A percentile compares a stretch with the other conserved stretches of the same genome.
phyloP scores from a whole-genome alignment of 2,329 filamentous ascomycete genomes.

The Lecanoromycetidae sp. region DNA sequence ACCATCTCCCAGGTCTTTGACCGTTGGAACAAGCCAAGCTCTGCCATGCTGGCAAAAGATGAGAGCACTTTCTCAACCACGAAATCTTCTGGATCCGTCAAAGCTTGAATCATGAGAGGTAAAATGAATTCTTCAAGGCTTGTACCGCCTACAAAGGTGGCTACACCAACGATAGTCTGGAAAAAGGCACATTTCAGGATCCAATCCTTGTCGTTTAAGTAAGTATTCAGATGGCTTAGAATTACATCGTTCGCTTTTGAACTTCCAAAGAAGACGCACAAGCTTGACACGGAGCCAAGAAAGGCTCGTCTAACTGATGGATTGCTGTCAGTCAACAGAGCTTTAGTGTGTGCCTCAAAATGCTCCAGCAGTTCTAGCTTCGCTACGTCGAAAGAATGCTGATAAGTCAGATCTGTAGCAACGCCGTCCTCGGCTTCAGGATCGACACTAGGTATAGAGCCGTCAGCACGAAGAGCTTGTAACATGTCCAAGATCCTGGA shows the following conservation, averaged over 20 bases:
- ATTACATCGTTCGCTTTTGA: slow-evolving; percentile 93
- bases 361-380: slow-evolving; percentile 67
- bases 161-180: slow-evolving; percentile 85
- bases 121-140: slow-evolving; percentile 91
- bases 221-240: slow-evolving; percentile 89
- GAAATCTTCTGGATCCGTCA: slow-evolving; percentile 86
- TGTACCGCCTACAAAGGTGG: slow-evolving; percentile 75
- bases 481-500: slow-evolving; percentile 81
- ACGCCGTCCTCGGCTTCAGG: slow-evolving; percentile 67
- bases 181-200: slow-evolving; percentile 94
- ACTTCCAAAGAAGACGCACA: slow-evolving; percentile 91
- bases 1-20: slow-evolving; percentile 78
- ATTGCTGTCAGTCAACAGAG: slow-evolving; percentile 75
- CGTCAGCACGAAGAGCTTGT: slow-evolving; percentile 72
- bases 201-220: slow-evolving; percentile 94
- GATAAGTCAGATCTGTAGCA: slow-evolving; percentile 56
- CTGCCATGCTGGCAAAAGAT: slow-evolving; percentile 76
- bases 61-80: slow-evolving; percentile 85
- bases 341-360: slow-evolving; percentile 80
- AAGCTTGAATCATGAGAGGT: slow-evolving; percentile 86
- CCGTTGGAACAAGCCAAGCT: slow-evolving; percentile 74
- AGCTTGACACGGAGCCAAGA: slow-evolving; percentile 74
- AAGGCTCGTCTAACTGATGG: slow-evolving; percentile 82
- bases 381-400: slow-evolving; percentile 79
- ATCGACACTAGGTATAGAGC: slow-evolving; percentile 63